A percentile compares a stretch with the other conserved stretches of the same genome.
These are phyloP conservation scores for Paxillus involutus DNA, from an alignment of 768 basidiomycete genomes.

Conservation along the genomic window DNA sequence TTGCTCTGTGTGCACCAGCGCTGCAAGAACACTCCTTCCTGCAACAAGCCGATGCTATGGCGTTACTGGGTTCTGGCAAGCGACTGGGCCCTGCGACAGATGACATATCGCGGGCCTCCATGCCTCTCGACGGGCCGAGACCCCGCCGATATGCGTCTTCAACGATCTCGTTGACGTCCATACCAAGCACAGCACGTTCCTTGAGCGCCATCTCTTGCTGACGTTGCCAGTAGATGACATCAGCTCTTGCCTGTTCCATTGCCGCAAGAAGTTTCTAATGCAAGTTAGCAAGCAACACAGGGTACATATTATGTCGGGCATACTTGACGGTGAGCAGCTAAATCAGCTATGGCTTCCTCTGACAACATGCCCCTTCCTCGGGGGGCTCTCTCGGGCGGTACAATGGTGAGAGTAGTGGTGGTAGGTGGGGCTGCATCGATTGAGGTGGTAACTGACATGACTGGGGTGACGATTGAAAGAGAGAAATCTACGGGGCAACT, in stretches of 20 bases:
- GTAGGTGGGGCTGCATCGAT: neutral
- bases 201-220: neutral
- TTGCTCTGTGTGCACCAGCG: neutral
- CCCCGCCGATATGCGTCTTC: neutral
- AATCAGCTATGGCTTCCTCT: too few species aligned
- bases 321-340: neutral
- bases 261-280: neutral
- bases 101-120: neutral
- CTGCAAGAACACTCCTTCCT: neutral
- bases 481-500: neutral
- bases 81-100: neutral
- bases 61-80: neutral
- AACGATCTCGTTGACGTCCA: neutral
- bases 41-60: neutral
- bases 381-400: neutral
- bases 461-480: neutral
- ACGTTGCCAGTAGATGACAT: neutral
- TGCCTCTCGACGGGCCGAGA: too few species aligned
- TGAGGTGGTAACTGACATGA: neutral
- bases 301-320: neutral
- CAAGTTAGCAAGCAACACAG: neutral
- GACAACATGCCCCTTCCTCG: neutral
- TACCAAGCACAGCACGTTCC: neutral
- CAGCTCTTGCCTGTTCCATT: neutral
- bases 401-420: neutral